A percentile compares a stretch with the other conserved stretches of the same genome.
Conservation (phyloP, 2,329 filamentous ascomycete genomes). For the Dothideomycetes sp. region DNA sequence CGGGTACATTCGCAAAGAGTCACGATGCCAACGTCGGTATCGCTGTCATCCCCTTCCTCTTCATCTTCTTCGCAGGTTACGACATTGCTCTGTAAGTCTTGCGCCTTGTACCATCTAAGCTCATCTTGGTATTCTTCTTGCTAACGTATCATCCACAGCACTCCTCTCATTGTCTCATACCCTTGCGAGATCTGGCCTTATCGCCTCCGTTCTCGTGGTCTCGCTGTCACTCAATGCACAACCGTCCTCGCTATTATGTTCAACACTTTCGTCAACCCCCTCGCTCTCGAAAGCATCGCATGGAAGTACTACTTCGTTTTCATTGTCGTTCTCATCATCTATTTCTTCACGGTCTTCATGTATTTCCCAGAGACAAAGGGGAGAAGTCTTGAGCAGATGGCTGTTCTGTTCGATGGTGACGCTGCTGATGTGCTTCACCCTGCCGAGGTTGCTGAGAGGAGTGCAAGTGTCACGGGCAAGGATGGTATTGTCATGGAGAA, state of each 20-base stretch:
- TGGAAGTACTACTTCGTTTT: constrained; percentile 44
- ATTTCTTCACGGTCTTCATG: constrained; percentile 19
- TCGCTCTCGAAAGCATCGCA: constrained; percentile 32
- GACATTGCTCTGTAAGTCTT: constrained; percentile 29
- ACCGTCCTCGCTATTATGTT: constrained; percentile 40
- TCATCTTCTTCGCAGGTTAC: constrained; percentile 35
- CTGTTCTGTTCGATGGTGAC: constrained; percentile 13
- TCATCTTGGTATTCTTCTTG: background rate
- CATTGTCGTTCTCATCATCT: constrained; percentile 39
- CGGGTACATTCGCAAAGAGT: constrained; percentile 27
- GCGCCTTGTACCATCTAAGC: background rate
- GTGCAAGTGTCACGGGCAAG: constrained; percentile 14
- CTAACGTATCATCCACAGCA: background rate
- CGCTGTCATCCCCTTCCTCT: constrained; percentile 36
- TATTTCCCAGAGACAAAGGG: constrained; percentile 15
- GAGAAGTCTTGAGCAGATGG: constrained; percentile 12
- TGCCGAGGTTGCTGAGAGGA: constrained; percentile 14
- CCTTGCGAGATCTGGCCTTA: constrained; percentile 42
- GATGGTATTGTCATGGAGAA: constrained; percentile 10
- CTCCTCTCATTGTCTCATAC: constrained; percentile 3
- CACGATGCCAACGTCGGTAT: constrained; percentile 26
- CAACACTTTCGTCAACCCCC: constrained; percentile 49
- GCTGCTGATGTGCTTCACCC: constrained; percentile 13
- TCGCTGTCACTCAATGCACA: constrained; percentile 27
- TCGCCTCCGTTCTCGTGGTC: constrained; percentile 48